Base-by-base conservation (phyloP, 2,329 filamentous ascomycete genomes). In the Trichoderma sp. region DNA sequence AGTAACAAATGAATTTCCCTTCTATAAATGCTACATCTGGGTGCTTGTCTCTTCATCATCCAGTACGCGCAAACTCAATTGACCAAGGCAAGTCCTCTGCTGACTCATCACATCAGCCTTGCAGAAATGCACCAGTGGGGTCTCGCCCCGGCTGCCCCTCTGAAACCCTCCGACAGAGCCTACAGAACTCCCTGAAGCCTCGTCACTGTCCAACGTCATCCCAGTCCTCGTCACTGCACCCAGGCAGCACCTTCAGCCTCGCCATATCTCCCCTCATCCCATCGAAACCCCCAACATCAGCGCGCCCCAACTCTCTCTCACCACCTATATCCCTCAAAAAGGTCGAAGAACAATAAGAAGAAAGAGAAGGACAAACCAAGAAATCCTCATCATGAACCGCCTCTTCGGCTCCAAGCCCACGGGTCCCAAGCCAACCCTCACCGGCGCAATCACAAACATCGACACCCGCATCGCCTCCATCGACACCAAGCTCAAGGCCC, bases 401-500 rank as follows among this genome's bases (percentile, higher is more conserved):
- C 88, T 99, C 77, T 99, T 99, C 82, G 96, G 96, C 80, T 89
- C 92, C 77, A 96, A 95, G 84, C 92, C 89, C 83, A 91, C 92
- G 75, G 91, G 91, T 74, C 95, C 96, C 70, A 98, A 98, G 84
- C 94, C 96, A 64, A 95, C 93, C 65, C 92, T 98, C 76, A 89
- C 89, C 83, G 87, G 89, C 77, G 95, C 95, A 76, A 97, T 98
- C 78, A 83, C 86, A 81, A 96, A 93, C 86, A 92, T 96, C 79
- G 94, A 97, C 85, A 89, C 89, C 73, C 90, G 94, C 79, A 89
- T 97, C 81, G 91, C 94, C 79, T 91, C 89, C 75, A 91, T 98
- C 85, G 96, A 98, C 84, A 95, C 97, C 74, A 97, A 98, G 81
- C 92, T 98, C 78, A 92, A 95, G 73, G 92, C 94, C 74, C 89